phyloP scores from a whole-genome alignment of 78 protist genomes.

The Dictyostelium citrinum region DNA sequence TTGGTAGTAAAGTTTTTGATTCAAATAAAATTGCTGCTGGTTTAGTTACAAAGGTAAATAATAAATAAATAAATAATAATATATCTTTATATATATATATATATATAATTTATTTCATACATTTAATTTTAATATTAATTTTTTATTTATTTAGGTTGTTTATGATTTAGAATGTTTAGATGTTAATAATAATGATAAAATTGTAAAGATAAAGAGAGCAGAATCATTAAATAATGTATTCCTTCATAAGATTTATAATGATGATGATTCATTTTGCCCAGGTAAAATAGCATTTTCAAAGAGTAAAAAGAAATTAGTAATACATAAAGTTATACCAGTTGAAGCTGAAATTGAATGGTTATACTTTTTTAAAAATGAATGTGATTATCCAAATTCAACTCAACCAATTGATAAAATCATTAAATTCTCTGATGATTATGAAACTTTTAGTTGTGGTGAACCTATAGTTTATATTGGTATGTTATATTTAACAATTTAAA shows the following conservation, averaged over 20 bases:
- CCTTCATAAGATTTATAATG: not conserved
- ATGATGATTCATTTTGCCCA: not conserved
- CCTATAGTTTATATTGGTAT: slow-evolving; percentile 3
- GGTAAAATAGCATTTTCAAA: not conserved
- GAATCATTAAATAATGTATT: not conserved
- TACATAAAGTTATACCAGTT: not conserved
- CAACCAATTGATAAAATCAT: slow-evolving; percentile 1
- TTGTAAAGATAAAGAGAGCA: not conserved
- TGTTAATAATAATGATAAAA: not conserved
- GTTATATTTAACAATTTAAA: too few relatives aligned
- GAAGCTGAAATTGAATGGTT: not conserved
- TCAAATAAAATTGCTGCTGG: not conserved
- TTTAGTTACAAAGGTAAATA: not conserved
- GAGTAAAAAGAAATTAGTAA: not conserved
- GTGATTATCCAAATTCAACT: not conserved
- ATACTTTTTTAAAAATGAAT: not conserved
- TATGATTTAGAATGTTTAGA: not conserved
- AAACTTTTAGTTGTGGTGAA: not conserved
- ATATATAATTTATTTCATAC: too few relatives aligned
- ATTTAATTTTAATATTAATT: too few relatives aligned
- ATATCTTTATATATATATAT: too few relatives aligned
- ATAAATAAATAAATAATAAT: not conserved
- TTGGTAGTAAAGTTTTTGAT: not conserved
- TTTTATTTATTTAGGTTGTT: not conserved
- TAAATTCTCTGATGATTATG: not conserved